Conservation (phyloP, 2,329 filamentous ascomycete genomes). For the Penicillium brasilianum region DNA sequence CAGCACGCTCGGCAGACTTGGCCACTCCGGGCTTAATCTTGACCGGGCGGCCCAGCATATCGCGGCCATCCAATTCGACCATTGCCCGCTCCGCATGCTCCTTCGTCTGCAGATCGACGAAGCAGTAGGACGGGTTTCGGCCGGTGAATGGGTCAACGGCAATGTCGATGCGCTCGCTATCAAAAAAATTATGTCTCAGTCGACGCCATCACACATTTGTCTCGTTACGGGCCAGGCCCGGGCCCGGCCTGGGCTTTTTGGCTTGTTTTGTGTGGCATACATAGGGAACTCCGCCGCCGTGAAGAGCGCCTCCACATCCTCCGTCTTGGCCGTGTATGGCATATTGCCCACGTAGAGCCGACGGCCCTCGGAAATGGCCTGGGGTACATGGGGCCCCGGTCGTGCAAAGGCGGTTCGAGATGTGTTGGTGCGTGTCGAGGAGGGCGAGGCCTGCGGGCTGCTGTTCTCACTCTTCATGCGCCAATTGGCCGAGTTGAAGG, state of each 20-base stretch:
- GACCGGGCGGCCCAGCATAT: slow-evolving; percentile 63
- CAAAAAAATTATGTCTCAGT: slow-evolving; percentile 29
- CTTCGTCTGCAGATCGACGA: slow-evolving; percentile 67
- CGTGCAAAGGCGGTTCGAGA: slow-evolving; percentile 40
- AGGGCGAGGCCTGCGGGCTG: slow-evolving; percentile 38
- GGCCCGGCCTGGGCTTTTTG: background rate
- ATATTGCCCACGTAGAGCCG: slow-evolving; percentile 62
- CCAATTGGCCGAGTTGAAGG: slow-evolving; percentile 50
- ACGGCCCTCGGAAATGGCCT: slow-evolving; percentile 48
- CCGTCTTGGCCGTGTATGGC: slow-evolving; percentile 58
- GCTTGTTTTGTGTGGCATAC: slow-evolving; percentile 30
- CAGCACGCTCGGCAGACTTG: slow-evolving; percentile 49
- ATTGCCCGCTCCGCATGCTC: slow-evolving; percentile 65
- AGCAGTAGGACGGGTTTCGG: slow-evolving; percentile 75
- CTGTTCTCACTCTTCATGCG: slow-evolving; percentile 47
- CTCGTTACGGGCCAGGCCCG: background rate
- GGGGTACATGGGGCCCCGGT: slow-evolving; percentile 39
- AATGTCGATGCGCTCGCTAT: slow-evolving; percentile 66
- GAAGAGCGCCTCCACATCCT: slow-evolving; percentile 58
- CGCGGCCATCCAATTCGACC: slow-evolving; percentile 58
- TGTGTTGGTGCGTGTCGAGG: slow-evolving; percentile 38
- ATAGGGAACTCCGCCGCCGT: slow-evolving; percentile 44
- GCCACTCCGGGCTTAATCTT: slow-evolving; percentile 69
- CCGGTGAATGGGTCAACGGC: slow-evolving; percentile 70
- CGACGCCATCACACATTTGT: slow-evolving; percentile 11